Evolutionary conservation across 192 early-diverging fungal genomes (phyloP).

Genomic region (Oehlia diaphana): DNA sequence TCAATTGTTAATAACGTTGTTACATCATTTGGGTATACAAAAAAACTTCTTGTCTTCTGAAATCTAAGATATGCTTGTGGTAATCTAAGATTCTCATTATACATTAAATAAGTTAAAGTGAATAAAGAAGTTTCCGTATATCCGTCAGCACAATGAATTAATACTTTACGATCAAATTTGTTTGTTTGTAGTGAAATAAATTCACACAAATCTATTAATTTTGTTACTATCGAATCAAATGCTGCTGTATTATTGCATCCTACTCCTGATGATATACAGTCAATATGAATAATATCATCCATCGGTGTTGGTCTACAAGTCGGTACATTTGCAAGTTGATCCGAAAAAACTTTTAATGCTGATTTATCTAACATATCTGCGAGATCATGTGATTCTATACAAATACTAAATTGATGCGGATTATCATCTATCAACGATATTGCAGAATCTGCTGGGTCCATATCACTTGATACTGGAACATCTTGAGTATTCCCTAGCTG

Average conservation of each 20-base stretch:
- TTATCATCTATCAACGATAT: constrained; percentile 33
- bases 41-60: constrained; percentile 57
- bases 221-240: constrained; percentile 32
- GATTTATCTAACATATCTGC: constrained; percentile 43
- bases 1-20: constrained; percentile 49
- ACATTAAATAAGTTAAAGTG: constrained; percentile 51
- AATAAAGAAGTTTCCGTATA: constrained; percentile 58
- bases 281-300: constrained; percentile 38
- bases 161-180: constrained; percentile 35
- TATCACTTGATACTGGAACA: constrained; percentile 33
- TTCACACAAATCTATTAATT: constrained; percentile 32
- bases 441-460: constrained; percentile 29
- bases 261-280: constrained; percentile 36
- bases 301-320: neutral
- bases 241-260: constrained; percentile 9
- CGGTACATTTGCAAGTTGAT: constrained; percentile 25
- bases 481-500: constrained; percentile 49
- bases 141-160: constrained; percentile 60
- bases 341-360: constrained; percentile 34
- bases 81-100: constrained; percentile 42
- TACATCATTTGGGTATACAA: constrained; percentile 55
- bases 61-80: constrained; percentile 55
- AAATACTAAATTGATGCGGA: constrained; percentile 47
- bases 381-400: constrained; percentile 50
- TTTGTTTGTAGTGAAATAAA: constrained; percentile 38